phyloP scores from a whole-genome alignment of 805 yeast genomes.

The Ogataea thermomethanolica region DNA sequence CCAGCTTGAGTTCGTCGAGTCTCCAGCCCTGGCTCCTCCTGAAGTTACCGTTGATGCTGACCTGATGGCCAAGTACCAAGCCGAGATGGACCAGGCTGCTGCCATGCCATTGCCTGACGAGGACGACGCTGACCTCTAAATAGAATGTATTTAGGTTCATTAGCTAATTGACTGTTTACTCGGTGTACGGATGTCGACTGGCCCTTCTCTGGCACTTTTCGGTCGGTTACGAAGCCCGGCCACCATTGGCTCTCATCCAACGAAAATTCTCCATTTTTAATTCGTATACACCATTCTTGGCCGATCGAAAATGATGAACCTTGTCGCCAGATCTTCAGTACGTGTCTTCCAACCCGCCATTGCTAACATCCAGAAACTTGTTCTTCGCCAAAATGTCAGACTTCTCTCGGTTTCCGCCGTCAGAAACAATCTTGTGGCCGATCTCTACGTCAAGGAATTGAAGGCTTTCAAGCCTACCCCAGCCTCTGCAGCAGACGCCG shows the following conservation, averaged over 20 bases:
- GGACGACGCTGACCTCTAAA: constrained; percentile 97
- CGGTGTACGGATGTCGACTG: constrained; percentile 6
- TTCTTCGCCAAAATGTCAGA: constrained; percentile 23
- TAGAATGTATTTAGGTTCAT: constrained; percentile 2
- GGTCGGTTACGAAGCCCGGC: constrained; percentile 9
- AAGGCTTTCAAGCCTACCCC: constrained; percentile 86
- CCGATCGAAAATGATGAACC: constrained; percentile 20
- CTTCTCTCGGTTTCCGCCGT: constrained; percentile 26
- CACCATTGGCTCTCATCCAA: constrained; percentile 8
- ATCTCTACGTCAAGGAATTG: constrained; percentile 82
- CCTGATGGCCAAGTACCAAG: constrained; percentile 97
- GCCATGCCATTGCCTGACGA: constrained; percentile 99
- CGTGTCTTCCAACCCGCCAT: constrained; percentile 7
- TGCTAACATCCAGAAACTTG: constrained; percentile 9
- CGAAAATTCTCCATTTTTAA: constrained; percentile 10
- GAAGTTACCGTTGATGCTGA: constrained; percentile 97
- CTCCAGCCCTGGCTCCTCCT: constrained; percentile 99
- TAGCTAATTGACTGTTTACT: neutral
- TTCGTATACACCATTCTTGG: constrained; percentile 1
- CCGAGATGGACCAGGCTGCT: constrained; percentile 99
- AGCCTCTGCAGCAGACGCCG: constrained; percentile 68
- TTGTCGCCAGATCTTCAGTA: constrained; percentile 25
- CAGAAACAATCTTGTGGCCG: constrained; percentile 61
- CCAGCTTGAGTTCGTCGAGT: constrained; percentile 95
- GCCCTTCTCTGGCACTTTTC: neutral